These are phyloP conservation scores for Carallia pectinifolia DNA, from an alignment of 345 rosid genomes.

Conservation along the genomic window DNA sequence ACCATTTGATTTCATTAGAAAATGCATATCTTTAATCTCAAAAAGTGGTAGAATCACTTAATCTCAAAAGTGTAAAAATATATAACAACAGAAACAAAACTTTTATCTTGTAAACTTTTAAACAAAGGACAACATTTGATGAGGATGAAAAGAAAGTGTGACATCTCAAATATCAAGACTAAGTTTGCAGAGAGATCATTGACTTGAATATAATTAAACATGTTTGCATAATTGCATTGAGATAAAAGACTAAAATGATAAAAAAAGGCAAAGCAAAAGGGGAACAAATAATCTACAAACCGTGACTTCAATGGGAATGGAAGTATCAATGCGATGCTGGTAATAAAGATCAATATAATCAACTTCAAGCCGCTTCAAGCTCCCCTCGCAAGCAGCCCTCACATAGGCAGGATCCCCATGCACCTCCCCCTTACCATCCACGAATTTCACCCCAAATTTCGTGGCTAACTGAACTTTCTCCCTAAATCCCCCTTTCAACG, in stretches of 20 bases:
- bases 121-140: too few species aligned
- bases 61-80: too few species aligned
- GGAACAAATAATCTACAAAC: neutral
- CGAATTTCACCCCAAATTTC: neutral
- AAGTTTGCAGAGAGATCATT: too few species aligned
- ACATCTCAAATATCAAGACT: too few species aligned
- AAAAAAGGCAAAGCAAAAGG: too few species aligned
- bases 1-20: too few species aligned
- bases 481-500: conserved; percentile 17
- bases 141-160: too few species aligned
- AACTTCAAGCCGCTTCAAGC: conserved; percentile 23
- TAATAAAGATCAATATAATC: conserved; percentile 24
- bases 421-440: neutral
- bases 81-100: too few species aligned
- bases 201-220: too few species aligned
- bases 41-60: too few species aligned
- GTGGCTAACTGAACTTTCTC: conserved; percentile 17
- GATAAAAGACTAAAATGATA: neutral
- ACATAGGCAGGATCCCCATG: conserved; percentile 3
- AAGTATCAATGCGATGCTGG: conserved; percentile 23
- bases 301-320: conserved; percentile 21
- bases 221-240: neutral
- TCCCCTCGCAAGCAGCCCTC: neutral
- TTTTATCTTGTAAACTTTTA: too few species aligned
- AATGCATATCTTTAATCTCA: too few species aligned